Conservation (phyloP, 2,329 filamentous ascomycete species). For the Podosphaera aphanis region DNA sequence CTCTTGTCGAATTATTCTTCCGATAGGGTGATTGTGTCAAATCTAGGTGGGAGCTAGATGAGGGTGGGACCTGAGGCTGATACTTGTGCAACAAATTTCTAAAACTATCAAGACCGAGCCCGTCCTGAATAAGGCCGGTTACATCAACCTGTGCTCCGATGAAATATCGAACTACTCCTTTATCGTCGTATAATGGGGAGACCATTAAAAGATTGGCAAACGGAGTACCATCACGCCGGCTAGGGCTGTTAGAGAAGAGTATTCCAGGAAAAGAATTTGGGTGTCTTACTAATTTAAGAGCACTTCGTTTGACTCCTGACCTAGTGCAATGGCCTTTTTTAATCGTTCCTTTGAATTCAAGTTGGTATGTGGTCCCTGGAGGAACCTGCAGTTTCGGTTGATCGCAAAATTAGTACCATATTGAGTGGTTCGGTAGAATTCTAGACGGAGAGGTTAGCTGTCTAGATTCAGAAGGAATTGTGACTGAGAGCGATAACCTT, state of each 20-base stretch:
- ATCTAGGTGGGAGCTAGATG: not conserved
- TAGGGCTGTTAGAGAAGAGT: slow-evolving; percentile 1
- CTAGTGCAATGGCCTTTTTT: slow-evolving; percentile 32
- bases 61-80: not conserved
- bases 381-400: slow-evolving; percentile 52
- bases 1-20: slow-evolving; percentile 2
- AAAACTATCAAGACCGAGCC: slow-evolving; percentile 33
- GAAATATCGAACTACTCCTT: slow-evolving; percentile 34
- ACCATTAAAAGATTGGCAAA: slow-evolving; percentile 44
- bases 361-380: slow-evolving; percentile 50
- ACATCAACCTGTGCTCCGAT: slow-evolving; percentile 42
- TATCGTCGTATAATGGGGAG: slow-evolving; percentile 35
- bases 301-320: slow-evolving; percentile 47
- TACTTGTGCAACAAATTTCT: slow-evolving; percentile 20
- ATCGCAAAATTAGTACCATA: slow-evolving; percentile 50
- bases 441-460: slow-evolving; percentile 18
- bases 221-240: slow-evolving; percentile 36
- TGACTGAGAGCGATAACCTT: slow-evolving; percentile 24
- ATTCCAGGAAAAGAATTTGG: not conserved
- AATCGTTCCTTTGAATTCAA: slow-evolving; percentile 34
- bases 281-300: slow-evolving; percentile 37
- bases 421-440: slow-evolving; percentile 49
- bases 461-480: not conserved
- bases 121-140: slow-evolving; percentile 33
- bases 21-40: not conserved